These are phyloP conservation scores for Symmetrospora coprosmae DNA, from an alignment of 768 basidiomycete species.

Conservation along the genomic window DNA sequence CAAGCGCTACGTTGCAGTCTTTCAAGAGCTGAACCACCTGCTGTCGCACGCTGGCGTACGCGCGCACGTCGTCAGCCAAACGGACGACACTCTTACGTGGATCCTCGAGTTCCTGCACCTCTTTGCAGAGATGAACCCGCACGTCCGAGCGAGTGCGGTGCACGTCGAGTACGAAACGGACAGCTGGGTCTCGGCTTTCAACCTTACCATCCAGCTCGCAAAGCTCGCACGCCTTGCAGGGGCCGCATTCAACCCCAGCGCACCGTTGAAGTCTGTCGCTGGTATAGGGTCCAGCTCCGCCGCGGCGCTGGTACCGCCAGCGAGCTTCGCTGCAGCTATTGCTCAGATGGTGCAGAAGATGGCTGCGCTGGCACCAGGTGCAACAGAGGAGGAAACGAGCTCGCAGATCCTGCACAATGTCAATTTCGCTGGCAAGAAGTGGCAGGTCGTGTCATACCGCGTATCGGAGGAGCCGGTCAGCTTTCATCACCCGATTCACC, in stretches of 20 bases:
- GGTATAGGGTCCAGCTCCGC: no score
- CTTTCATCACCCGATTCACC: slow-evolving; percentile 83
- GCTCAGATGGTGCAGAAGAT: no score
- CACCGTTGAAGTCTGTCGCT: no score
- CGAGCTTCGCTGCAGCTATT: no score
- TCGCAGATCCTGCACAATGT: slow-evolving; percentile 39
- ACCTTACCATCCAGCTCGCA: slow-evolving; percentile 76
- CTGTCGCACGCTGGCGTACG: slow-evolving; percentile 52
- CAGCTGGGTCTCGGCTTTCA: slow-evolving; percentile 91
- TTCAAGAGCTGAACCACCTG: slow-evolving; percentile 55
- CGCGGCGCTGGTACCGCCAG: no score
- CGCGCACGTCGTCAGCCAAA: slow-evolving; percentile 50
- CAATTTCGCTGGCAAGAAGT: slow-evolving; percentile 49
- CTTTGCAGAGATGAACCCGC: slow-evolving; percentile 87
- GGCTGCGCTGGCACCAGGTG: no score
- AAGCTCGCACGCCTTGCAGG: no score
- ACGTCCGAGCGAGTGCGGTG: slow-evolving; percentile 60
- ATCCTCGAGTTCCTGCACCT: slow-evolving; percentile 62
- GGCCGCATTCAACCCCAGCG: no score
- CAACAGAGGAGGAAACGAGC: no score
- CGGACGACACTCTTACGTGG: slow-evolving; percentile 40
- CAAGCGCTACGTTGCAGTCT: slow-evolving; percentile 89
- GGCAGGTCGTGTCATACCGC: neutral
- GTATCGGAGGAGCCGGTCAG: slow-evolving; percentile 65
- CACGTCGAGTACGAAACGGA: slow-evolving; percentile 97